These are phyloP conservation scores for Graphilbum ipis-grandicollis DNA, from an alignment of 2,329 filamentous ascomycete species.

Conservation along the genomic window DNA sequence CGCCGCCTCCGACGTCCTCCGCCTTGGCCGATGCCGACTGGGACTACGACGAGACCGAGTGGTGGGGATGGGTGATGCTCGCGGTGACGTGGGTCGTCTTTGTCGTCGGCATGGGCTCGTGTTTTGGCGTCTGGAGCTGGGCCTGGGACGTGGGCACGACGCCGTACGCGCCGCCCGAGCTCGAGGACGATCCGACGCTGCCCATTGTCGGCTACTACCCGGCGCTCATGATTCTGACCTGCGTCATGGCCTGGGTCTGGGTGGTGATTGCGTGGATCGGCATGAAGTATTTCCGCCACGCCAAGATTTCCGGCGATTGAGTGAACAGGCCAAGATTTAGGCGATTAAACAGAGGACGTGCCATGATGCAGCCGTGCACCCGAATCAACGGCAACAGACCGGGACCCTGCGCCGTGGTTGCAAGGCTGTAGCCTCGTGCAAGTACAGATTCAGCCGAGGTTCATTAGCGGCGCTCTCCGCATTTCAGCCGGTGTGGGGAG, in stretches of 20 bases:
- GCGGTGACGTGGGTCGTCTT: constrained; percentile 89
- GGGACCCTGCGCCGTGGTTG: no score
- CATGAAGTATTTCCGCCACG: constrained; percentile 98
- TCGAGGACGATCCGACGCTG: constrained; percentile 86
- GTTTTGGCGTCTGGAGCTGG: constrained; percentile 92
- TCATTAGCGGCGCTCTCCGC: no score
- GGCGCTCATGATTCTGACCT: constrained; percentile 77
- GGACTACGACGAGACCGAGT: constrained; percentile 90
- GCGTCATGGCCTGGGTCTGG: constrained; percentile 98
- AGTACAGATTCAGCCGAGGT: no score
- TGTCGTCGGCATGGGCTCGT: constrained; percentile 90
- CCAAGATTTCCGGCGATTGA: constrained; percentile 49
- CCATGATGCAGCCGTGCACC: constrained; percentile 1
- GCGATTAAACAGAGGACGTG: not conserved
- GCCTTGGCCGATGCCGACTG: constrained; percentile 36
- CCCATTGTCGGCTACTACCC: constrained; percentile 97
- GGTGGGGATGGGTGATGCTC: constrained; percentile 94
- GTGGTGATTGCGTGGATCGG: constrained; percentile 94
- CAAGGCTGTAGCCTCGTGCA: no score
- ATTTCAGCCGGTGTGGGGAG: no score
- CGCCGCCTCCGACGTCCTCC: constrained; percentile 24
- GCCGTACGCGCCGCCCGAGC: constrained; percentile 83
- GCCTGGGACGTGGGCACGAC: constrained; percentile 97
- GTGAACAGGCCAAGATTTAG: no score
- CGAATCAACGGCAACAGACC: not conserved